Conservation (phyloP, 352 stramenopile genomes). For the Phytophthora sojae region DNA sequence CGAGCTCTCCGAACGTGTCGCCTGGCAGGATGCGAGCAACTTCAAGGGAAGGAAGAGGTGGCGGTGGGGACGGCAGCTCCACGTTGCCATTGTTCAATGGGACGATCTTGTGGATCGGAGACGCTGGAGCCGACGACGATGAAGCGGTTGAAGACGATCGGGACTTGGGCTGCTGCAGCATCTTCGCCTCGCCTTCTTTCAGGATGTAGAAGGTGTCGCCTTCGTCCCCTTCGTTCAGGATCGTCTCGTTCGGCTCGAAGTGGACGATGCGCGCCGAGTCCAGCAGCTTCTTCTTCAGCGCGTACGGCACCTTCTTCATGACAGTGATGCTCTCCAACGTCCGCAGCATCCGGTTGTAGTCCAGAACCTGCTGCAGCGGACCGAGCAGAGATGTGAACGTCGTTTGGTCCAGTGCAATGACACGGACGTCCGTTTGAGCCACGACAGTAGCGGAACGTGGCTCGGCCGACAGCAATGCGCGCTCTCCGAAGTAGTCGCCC, state of each 20-base stretch:
- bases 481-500: conserved; percentile 94
- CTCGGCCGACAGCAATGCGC: conserved; percentile 88
- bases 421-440: conserved; percentile 56
- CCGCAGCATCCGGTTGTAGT: conserved; percentile 68
- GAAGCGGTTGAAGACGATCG: conserved; percentile 25
- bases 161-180: conserved; percentile 47
- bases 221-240: conserved; percentile 55
- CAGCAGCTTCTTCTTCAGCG: conserved; percentile 56
- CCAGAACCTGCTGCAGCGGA: conserved; percentile 87
- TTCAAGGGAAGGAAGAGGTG: conserved; percentile 27
- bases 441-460: conserved; percentile 90
- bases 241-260: conserved; percentile 55
- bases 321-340: conserved; percentile 62
- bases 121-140: conserved; percentile 11
- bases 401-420: conserved; percentile 87
- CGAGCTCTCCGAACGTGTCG: conserved; percentile 77
- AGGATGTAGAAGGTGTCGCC: conserved; percentile 73
- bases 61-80: not conserved
- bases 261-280: conserved; percentile 43
- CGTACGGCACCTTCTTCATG: conserved; percentile 51
- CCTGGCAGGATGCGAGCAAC: conserved; percentile 53
- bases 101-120: conserved; percentile 22
- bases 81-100: conserved; percentile 11
- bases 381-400: conserved; percentile 93
- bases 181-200: conserved; percentile 54